Conservation (phyloP, 2,329 filamentous ascomycete species). For the Aureobasidium sp. region DNA sequence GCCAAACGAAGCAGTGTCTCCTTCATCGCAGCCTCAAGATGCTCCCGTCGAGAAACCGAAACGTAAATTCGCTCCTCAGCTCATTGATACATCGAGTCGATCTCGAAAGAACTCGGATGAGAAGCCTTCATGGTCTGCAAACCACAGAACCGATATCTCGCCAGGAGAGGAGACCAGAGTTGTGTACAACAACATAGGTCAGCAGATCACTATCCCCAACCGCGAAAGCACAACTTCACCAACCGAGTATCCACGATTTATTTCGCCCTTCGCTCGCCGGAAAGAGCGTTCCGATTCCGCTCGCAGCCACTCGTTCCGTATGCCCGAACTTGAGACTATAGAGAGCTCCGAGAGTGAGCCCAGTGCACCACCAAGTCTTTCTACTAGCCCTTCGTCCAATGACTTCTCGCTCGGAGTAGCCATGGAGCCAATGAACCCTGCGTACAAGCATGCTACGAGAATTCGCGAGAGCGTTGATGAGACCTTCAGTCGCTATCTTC, state of each 20-base stretch:
- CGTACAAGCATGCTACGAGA: constrained; percentile 49
- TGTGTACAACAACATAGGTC: constrained; percentile 10
- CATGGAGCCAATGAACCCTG: constrained; percentile 33
- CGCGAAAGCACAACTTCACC: not conserved
- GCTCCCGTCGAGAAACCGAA: constrained; percentile 21
- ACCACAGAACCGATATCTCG: constrained; percentile 66
- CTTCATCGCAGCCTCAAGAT: constrained; percentile 11
- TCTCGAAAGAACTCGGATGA: constrained; percentile 61
- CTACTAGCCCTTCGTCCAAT: constrained; percentile 34
- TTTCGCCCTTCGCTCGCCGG: constrained; percentile 17
- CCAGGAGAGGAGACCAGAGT: constrained; percentile 35
- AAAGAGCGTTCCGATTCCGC: constrained; percentile 19
- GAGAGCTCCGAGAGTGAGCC: constrained; percentile 48
- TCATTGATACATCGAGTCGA: constrained; percentile 73
- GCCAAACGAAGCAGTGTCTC: constrained; percentile 12
- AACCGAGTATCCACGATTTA: not conserved
- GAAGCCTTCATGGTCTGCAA: constrained; percentile 54
- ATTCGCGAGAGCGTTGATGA: constrained; percentile 64
- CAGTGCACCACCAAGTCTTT: constrained; percentile 19
- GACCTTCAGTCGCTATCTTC: constrained; percentile 66
- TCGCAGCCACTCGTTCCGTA: constrained; percentile 49
- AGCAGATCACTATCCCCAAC: not conserved
- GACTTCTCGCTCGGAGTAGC: constrained; percentile 41
- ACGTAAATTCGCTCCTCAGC: constrained; percentile 64
- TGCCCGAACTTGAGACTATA: constrained; percentile 56